phyloP scores from a whole-genome alignment of 495 filamentous ascomycete species.

The Penicillium odoratum region DNA sequence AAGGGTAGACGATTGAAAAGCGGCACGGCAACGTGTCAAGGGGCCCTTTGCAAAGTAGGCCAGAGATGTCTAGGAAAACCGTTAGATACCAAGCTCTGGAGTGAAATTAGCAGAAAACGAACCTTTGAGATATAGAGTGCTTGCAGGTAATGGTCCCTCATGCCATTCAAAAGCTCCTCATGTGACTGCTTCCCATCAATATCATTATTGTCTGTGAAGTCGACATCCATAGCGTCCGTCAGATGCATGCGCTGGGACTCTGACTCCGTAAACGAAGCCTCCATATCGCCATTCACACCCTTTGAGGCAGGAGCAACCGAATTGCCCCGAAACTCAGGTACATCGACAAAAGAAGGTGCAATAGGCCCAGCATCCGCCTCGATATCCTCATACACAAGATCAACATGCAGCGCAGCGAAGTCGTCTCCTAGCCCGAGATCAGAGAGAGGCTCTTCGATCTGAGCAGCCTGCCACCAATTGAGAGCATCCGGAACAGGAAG shows the following conservation, averaged over 20 bases:
- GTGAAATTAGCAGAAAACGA: conserved; percentile 12
- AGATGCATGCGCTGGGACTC: conserved; percentile 20
- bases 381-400: conserved; percentile 32
- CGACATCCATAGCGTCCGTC: conserved; percentile 17
- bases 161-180: conserved; percentile 64
- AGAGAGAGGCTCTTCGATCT: conserved; percentile 36
- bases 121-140: conserved; percentile 89
- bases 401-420: conserved; percentile 30
- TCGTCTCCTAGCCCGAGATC: conserved; percentile 25
- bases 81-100: conserved; percentile 10
- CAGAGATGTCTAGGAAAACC: conserved; percentile 64
- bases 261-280: conserved; percentile 7
- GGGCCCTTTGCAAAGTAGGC: conserved; percentile 98
- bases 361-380: conserved; percentile 7
- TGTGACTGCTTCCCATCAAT: conserved; percentile 50
- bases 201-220: conserved; percentile 12
- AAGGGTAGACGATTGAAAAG: conserved; percentile 62
- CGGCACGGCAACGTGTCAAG: conserved; percentile 78
- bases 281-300: neutral
- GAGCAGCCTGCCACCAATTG: conserved; percentile 43
- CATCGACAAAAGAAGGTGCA: conserved; percentile 25
- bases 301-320: conserved; percentile 18
- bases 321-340: conserved; percentile 20
- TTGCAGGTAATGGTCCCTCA: conserved; percentile 78
- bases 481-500: conserved; percentile 6